Evolutionary conservation across 305 asterid genomes (phyloP).

Genomic region (Fraxinus baroniana): DNA sequence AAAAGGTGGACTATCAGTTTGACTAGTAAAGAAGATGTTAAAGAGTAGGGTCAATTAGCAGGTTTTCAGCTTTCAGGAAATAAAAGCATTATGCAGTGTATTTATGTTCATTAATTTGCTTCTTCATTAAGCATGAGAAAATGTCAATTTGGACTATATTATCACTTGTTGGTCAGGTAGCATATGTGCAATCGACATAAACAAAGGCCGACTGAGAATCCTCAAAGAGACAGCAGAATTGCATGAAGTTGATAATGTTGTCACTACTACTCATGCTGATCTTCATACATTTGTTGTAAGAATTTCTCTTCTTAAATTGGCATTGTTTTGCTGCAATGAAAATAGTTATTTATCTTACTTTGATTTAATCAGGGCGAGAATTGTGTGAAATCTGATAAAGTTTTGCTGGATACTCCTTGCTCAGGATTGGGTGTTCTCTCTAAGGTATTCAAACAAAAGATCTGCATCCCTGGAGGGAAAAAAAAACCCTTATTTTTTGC

Average conservation of each 20-base stretch:
- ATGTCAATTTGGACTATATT: not conserved
- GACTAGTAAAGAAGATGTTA: slow-evolving; percentile 2
- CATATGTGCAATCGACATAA: slow-evolving; percentile 74
- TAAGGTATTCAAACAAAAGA: slow-evolving; percentile 46
- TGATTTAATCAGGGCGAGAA: slow-evolving; percentile 41
- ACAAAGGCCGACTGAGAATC: slow-evolving; percentile 83
- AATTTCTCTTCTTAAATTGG: slow-evolving; percentile 9
- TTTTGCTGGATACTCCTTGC: slow-evolving; percentile 93
- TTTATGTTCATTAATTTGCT: not conserved
- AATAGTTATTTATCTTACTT: not conserved
- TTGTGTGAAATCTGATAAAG: slow-evolving; percentile 64
- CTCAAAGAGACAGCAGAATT: slow-evolving; percentile 77
- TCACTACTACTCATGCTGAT: slow-evolving; percentile 70
- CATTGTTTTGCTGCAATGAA: slow-evolving; percentile 1
- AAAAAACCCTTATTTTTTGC: not conserved
- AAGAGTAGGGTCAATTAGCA: not conserved
- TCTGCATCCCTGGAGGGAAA: not conserved
- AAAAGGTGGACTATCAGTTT: not conserved
- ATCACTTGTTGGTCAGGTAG: slow-evolving; percentile 48
- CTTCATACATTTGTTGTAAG: slow-evolving; percentile 68
- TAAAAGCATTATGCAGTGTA: slow-evolving; percentile 5
- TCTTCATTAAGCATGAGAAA: not conserved
- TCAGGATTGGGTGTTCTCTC: slow-evolving; percentile 95
- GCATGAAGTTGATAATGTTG: slow-evolving; percentile 57
- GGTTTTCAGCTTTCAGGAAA: not conserved